Evolutionary conservation across 345 rosid genomes (phyloP).

Genomic region (Eucalyptus urophylla): DNA sequence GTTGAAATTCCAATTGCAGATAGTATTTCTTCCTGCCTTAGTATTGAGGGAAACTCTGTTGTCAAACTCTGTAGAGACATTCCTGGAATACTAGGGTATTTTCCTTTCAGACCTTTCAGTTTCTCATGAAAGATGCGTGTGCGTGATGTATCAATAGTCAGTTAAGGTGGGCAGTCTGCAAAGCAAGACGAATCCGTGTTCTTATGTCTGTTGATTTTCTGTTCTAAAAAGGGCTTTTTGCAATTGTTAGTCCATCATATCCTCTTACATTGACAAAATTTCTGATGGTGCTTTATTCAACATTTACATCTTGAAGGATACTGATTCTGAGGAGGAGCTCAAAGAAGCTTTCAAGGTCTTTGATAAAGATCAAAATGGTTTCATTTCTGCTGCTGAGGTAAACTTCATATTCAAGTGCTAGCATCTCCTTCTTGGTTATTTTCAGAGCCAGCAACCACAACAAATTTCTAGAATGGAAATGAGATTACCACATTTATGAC

Average conservation of each 20-base stretch:
- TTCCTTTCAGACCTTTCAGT: neutral
- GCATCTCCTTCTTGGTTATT: neutral
- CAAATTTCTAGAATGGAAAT: neutral
- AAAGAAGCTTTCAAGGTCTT: conserved; percentile 31
- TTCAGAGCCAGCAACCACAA: neutral
- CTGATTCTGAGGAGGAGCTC: conserved; percentile 35
- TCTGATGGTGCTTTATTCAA: neutral
- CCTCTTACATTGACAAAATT: neutral
- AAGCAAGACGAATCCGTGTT: neutral
- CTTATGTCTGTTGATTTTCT: neutral
- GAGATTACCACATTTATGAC: neutral
- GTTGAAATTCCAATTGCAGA: neutral
- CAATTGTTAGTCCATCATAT: neutral
- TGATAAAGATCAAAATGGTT: conserved; percentile 44
- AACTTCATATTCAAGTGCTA: neutral
- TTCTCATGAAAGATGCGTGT: neutral
- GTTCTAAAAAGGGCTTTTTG: neutral
- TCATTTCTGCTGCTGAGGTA: conserved; percentile 36
- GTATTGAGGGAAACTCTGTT: neutral
- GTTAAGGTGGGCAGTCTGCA: neutral
- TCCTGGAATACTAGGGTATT: neutral
- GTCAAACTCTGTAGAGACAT: neutral
- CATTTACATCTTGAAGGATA: conserved; percentile 9
- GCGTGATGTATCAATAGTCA: neutral
- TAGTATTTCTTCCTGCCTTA: neutral